Percentiles rank a stretch among this genome's conserved stretches.
Evolutionary conservation across 2,329 filamentous ascomycete species (phyloP).

Genomic region (Colletotrichum melonis): DNA sequence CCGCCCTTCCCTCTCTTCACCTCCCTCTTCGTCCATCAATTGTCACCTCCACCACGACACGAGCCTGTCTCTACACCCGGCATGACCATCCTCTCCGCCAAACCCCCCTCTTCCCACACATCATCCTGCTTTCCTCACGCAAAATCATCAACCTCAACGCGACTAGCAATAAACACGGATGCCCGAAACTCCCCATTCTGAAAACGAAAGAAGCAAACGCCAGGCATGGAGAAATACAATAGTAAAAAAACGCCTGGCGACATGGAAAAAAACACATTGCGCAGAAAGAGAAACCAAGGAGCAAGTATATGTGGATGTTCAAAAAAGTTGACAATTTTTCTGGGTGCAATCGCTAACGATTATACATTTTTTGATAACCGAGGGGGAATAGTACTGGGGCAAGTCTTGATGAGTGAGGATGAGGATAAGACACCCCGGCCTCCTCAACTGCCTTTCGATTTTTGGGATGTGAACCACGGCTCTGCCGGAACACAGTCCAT

Average conservation of each 20-base stretch:
- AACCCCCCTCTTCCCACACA: too few species aligned
- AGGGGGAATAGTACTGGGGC: neutral
- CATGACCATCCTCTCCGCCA: too few species aligned
- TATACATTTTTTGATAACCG: slow-evolving; percentile 34
- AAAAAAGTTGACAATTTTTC: slow-evolving; percentile 1
- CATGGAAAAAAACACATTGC: neutral
- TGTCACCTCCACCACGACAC: too few species aligned
- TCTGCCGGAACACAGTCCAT: slow-evolving; percentile 10
- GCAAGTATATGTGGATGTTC: neutral
- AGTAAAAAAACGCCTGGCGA: neutral
- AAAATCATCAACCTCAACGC: neutral
- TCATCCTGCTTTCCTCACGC: too few species aligned
- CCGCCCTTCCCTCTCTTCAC: neutral
- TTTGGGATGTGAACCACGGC: slow-evolving; percentile 1
- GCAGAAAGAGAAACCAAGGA: neutral
- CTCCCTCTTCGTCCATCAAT: too few species aligned
- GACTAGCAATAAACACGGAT: neutral
- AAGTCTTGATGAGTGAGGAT: neutral
- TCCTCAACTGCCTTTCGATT: neutral
- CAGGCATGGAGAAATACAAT: neutral
- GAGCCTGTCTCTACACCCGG: too few species aligned
- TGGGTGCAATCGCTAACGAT: slow-evolving; percentile 28
- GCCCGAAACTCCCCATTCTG: neutral
- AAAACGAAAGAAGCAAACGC: neutral
- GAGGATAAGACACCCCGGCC: too few species aligned